phyloP scores from a whole-genome alignment of 108 stramenopile species.

The Hondaea fermentalgiana region DNA sequence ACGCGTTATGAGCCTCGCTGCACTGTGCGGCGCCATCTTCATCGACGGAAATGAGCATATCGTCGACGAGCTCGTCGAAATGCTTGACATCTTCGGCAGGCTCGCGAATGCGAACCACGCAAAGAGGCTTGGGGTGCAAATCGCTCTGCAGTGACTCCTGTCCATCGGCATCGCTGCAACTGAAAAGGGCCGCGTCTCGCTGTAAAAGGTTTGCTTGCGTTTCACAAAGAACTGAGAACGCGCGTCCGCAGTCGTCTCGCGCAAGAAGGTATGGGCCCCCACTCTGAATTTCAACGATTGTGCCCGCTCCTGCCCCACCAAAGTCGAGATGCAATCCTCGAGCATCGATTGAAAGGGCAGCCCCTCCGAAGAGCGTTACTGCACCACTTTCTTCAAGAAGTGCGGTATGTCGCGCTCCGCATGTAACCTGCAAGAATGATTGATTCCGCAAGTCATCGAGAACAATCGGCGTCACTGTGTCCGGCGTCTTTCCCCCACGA shows the following conservation, averaged over 20 bases:
- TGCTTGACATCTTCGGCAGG: neutral
- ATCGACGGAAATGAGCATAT: neutral
- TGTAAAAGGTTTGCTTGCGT: neutral
- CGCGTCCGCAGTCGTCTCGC: neutral
- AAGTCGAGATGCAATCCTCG: neutral
- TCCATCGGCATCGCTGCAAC: neutral
- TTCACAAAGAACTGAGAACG: neutral
- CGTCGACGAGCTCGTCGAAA: neutral
- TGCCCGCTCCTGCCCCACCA: neutral
- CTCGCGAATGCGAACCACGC: neutral
- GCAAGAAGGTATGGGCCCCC: neutral
- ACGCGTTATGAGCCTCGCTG: neutral
- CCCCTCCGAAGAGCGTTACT: neutral
- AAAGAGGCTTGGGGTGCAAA: neutral
- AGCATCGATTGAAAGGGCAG: neutral
- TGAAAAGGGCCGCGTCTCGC: neutral
- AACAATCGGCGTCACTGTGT: neutral
- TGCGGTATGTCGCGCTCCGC: neutral
- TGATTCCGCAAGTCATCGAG: neutral
- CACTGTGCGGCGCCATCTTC: neutral
- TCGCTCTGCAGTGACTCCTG: neutral
- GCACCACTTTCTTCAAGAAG: neutral
- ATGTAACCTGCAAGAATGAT: neutral
- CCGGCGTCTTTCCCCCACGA: neutral
- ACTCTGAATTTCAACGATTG: neutral